Evolutionary conservation across 768 basidiomycete species (phyloP), one percentile per base, ranked within the genome.

Genomic region (Suillus fuscotomentosus): DNA sequence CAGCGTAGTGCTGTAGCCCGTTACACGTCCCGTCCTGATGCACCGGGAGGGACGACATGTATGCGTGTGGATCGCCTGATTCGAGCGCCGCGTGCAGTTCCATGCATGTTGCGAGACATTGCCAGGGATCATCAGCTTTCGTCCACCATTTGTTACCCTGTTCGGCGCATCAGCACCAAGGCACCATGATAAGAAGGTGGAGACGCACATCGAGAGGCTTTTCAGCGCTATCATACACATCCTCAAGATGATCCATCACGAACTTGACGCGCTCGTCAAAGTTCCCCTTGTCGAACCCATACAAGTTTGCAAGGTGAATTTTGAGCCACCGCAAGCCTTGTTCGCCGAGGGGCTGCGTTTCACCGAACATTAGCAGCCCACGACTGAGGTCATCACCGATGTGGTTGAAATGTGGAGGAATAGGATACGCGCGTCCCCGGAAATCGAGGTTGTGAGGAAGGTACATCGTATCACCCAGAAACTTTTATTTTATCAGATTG

Each of bases 1-100:
- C 97, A 7, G 97, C 97, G 71, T 99, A 99, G 75, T 99, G 97
- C 78, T 99, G 97, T 67, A 99, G 82, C 34, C 97, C 97, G 70
- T 99, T 99, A 70, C 97, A 99, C 0, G 97, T 98, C 3, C 97
- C 97, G 68, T 99, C 97, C 76, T 99, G 97, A 73, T 99, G 97
- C 7, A 98, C 85, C 0, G 97, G 97, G n/a, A 97, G 82, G 20
- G 79, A 76, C 3, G 89, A 94, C 70, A 82, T 77, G 76, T 79
- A 90, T 22, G 76, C 73, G 65, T 81, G 83, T 0, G 86, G 84
- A 48, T 87, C 82, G 17, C 86, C 85, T 1, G 89, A 90, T 48
- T 89, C 84, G 0, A 96, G 81, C 2, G 97, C 97, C 1, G 82
- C 83, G 54, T 83, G 83, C n/a, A 99, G 82, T 72, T 99, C 97